Evolutionary conservation across 1,284 basidiomycete genomes (phyloP), one percentile per base, ranked within the genome.

Genomic region (Abortiporus biennis): DNA sequence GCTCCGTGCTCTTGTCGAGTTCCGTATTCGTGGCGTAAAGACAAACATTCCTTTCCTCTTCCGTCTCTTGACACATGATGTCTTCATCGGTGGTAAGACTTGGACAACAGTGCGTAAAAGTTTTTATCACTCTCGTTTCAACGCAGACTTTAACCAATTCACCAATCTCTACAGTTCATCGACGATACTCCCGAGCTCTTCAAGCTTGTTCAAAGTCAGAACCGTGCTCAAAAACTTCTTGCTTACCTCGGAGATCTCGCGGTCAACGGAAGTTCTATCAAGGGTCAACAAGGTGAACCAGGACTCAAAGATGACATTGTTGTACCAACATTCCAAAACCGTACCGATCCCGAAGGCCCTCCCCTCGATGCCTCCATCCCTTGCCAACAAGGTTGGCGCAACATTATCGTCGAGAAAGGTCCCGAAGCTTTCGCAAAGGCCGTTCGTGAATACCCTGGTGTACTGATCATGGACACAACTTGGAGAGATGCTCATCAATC

Each of bases 401-500:
- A 97, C 72, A 97, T 99, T 65, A 96, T 99, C 62, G 87, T 96
- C 57, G 92, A 98, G 66, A 79, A 98, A 54, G 96, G 96, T 35
- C 96, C 96, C 21, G 96, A 94, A 65, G 96, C 92, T 1, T 99
- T 99, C 61, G 96, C 96, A 47, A 97, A 95, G 71, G 96, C 96
- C 23, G 92, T 99, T 41, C 85, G 96, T 54, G 87, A 86, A 52
- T 99, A 99, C 69, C 92, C 92, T 43, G 96, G 96, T 50, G 87
- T 84, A 33, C 78, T 93, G 49, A 93, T 94, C 67, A 94, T 94
- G 92, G 92, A 97, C 71, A 99, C 95, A 38, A 99, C 95, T 6
- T 99, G 96, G 95, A 88, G 96, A 66, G 96, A 99, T 64, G 96
- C 96, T 36, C 96, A 99, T 66, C 96, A 99, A 67, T 96, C 92